Evolutionary conservation across 2,329 filamentous ascomycete species (phyloP).

Genomic region (Arthrinium phaeospermum): DNA sequence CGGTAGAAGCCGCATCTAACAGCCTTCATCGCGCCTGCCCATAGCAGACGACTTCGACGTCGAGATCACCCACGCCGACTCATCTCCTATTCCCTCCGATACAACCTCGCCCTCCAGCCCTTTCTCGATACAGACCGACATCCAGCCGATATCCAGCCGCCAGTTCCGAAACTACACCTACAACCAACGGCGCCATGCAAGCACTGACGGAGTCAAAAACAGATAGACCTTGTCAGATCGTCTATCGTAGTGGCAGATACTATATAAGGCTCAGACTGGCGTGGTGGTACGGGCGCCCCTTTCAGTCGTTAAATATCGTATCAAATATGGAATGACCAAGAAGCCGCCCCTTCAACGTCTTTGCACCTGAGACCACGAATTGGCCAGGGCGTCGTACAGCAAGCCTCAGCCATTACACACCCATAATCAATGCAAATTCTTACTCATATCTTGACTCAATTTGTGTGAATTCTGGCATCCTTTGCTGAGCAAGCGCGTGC

Average conservation of each 20-base stretch:
- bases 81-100: neutral
- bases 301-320: neutral
- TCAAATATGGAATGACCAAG: neutral
- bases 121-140: neutral
- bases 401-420: neutral
- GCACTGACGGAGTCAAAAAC: neutral
- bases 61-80: neutral
- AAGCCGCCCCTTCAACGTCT: neutral
- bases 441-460: too few species aligned
- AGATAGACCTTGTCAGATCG: neutral
- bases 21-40: neutral
- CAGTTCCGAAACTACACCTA: neutral
- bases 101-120: neutral
- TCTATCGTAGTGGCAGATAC: neutral
- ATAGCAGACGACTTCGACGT: neutral
- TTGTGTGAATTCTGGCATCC: too few species aligned
- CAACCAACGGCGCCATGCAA: neutral
- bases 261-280: neutral
- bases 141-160: too few species aligned
- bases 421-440: too few species aligned
- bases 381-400: neutral
- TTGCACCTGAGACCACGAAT: neutral
- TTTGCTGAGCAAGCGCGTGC: too few species aligned
- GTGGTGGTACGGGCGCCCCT: neutral
- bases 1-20: too few species aligned